Conservation (phyloP, 2,329 filamentous ascomycete genomes). For the Pseudocercospora crystallina region DNA sequence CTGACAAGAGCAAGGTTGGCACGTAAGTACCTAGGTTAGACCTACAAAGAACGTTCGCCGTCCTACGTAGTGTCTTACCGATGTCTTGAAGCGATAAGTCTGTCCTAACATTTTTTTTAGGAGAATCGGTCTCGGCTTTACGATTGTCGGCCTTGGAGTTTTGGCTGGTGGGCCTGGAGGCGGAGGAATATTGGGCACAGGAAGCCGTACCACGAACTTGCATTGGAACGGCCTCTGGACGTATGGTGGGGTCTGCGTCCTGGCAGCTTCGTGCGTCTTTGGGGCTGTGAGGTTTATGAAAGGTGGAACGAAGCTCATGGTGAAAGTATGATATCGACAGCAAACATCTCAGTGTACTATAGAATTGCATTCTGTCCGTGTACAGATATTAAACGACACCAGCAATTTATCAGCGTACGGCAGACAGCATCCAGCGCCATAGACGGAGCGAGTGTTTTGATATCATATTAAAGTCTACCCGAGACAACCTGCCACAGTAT, state of each 20-base stretch:
- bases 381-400: too few species aligned
- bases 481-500: too few species aligned
- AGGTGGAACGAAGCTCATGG: slow-evolving; percentile 29
- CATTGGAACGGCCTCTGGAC: slow-evolving; percentile 48
- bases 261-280: slow-evolving; percentile 29
- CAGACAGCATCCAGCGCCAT: too few species aligned
- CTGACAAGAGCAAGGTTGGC: slow-evolving; percentile 44
- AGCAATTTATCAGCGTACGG: too few species aligned
- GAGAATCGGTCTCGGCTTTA: slow-evolving; percentile 33
- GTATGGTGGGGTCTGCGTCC: slow-evolving; percentile 30
- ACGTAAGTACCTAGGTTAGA: slow-evolving; percentile 19
- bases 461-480: too few species aligned
- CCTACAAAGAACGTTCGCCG: too few species aligned
- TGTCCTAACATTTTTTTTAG: too few species aligned
- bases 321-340: slow-evolving; percentile 27
- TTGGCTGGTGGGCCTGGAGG: slow-evolving; percentile 38
- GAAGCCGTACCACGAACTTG: slow-evolving; percentile 55
- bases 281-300: slow-evolving; percentile 26
- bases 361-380: too few species aligned
- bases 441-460: too few species aligned
- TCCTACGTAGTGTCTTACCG: too few species aligned
- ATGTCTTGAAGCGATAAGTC: background rate
- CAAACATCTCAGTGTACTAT: background rate
- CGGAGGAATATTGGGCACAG: slow-evolving; percentile 62
- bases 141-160: slow-evolving; percentile 35